Base-by-base conservation (phyloP, 306 rosid species). In the Castanopsis chinensis region DNA sequence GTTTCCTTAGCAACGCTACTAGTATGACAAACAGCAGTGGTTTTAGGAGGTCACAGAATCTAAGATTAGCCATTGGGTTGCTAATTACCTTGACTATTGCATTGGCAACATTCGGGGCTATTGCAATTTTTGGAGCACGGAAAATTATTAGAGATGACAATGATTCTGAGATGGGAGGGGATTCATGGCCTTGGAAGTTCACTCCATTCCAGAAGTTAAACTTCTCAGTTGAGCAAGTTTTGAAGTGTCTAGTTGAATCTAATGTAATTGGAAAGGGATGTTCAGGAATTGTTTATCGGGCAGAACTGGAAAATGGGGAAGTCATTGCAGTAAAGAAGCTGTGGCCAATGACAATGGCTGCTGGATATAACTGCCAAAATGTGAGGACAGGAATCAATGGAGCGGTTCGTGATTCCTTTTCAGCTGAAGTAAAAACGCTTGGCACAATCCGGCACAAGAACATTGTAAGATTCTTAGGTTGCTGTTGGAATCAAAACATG, bases 401-500 rank as follows among this genome's bases (percentile, higher is more conserved):
- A 33, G 91, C 84, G 12, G 83, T 88, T 59, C 92, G 98, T 0
- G 97, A 94, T 84, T 94, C 98, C 27, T 94, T 94, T 65, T 92
- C 96, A 0, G 90, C 98, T 1, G 97, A 94, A 80, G 92, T 94
- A 25, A 90, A 84, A 83, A 94, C 98, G 3, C 93, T 92, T 1
- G 98, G 98, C 41, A 90, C 92, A 0, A 94, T 94, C 73, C 91
- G 96, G 21, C 98, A 94, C 85, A 92, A 92, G 89, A 94, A 94
- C 86, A 94, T 94, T 43, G 98, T 94, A 6, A 86, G 94, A 86
- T 90, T 94, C 87, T 79, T 92, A 35, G 98, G 98, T 25, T 94
- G 97, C 83, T 90, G 96, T 76, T 89, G 96, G 96, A 92, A 94
- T 67, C 78, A 79, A 60, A 87, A 71, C 77, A 92, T 94, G 17